These are phyloP conservation scores for Linaria vulgaris DNA, from an alignment of 257 asterid genomes.

Conservation along the genomic window DNA sequence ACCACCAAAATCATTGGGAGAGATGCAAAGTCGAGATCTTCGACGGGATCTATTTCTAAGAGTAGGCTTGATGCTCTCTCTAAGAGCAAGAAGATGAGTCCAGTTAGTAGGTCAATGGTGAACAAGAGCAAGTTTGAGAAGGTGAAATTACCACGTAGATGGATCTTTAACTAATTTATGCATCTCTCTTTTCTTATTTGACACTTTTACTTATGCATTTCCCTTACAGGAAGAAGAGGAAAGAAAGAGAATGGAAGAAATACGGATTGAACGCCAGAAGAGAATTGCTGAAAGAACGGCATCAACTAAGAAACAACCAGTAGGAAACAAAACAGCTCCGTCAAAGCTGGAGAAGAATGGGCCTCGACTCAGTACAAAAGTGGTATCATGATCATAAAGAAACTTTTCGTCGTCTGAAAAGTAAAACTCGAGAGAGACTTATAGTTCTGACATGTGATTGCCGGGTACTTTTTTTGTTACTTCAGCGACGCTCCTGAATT, in stretches of 20 bases:
- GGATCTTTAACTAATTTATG: neutral
- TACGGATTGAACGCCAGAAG: constrained; percentile 56
- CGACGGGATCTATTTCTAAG: constrained; percentile 39
- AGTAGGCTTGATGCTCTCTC: constrained; percentile 36
- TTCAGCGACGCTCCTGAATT: neutral
- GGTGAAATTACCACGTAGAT: constrained; percentile 37
- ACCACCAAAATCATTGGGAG: constrained; percentile 35
- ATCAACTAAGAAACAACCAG: constrained; percentile 45
- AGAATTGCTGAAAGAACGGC: constrained; percentile 82
- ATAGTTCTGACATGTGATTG: neutral
- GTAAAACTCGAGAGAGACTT: constrained; percentile 6
- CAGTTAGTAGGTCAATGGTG: constrained; percentile 42
- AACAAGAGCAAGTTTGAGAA: constrained; percentile 65
- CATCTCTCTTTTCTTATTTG: neutral
- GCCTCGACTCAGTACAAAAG: constrained; percentile 6
- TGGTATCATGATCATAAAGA: constrained; percentile 13
- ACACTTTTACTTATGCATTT: neutral
- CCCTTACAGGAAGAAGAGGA: constrained; percentile 66
- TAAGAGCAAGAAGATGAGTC: constrained; percentile 52
- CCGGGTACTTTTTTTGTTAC: constrained; percentile 9
- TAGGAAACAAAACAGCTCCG: constrained; percentile 49
- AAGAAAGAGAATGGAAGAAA: constrained; percentile 69
- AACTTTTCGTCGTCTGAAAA: constrained; percentile 21
- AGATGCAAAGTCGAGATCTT: constrained; percentile 38
- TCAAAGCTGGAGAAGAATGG: constrained; percentile 39